Percentiles rank a stretch among this genome's conserved stretches.
phyloP scores from a whole-genome alignment of 441 rosid species.

The Codiaeum variegatum region DNA sequence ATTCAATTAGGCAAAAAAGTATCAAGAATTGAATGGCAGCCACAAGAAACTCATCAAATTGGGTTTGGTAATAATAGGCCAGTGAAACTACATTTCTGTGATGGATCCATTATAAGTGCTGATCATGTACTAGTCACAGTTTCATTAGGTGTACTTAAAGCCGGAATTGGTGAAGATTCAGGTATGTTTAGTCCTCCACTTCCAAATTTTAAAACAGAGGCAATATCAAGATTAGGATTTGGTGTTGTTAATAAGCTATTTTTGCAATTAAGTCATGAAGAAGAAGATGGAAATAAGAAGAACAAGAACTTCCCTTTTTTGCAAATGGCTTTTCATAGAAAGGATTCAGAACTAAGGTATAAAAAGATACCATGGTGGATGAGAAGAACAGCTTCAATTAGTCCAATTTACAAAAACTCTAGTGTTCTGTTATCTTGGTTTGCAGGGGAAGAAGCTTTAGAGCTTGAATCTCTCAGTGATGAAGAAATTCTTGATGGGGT shows the following conservation, averaged over 20 bases:
- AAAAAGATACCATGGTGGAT: slow-evolving; percentile 86
- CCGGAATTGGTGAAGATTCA: slow-evolving; percentile 48
- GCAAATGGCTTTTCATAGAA: slow-evolving; percentile 66
- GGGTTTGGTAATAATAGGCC: slow-evolving; percentile 31
- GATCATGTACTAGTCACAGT: slow-evolving; percentile 93
- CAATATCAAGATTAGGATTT: slow-evolving; percentile 74
- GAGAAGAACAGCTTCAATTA: slow-evolving; percentile 77
- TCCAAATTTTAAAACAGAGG: slow-evolving; percentile 67
- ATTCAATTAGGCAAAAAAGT: slow-evolving; percentile 71
- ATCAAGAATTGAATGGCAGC: slow-evolving; percentile 69
- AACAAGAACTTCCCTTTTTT: slow-evolving; percentile 56
- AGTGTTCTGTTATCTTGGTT: slow-evolving; percentile 79
- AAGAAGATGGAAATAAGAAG: slow-evolving; percentile 20
- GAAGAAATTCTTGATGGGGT: slow-evolving; percentile 69
- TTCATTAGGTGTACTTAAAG: slow-evolving; percentile 84
- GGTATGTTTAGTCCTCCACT: slow-evolving; percentile 75
- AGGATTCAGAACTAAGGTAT: slow-evolving; percentile 48
- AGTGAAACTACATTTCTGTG: slow-evolving; percentile 74
- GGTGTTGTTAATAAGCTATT: slow-evolving; percentile 95
- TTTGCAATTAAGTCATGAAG: slow-evolving; percentile 41
- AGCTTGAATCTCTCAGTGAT: slow-evolving; percentile 68
- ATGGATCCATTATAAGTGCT: slow-evolving; percentile 67
- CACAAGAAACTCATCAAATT: slow-evolving; percentile 31
- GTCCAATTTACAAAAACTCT: slow-evolving; percentile 70
- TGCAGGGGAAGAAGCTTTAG: slow-evolving; percentile 89